Percentiles rank a stretch among this genome's conserved stretches.
Evolutionary conservation across 2,329 filamentous ascomycete genomes (phyloP).

Genomic region (Fusarium stilboides): DNA sequence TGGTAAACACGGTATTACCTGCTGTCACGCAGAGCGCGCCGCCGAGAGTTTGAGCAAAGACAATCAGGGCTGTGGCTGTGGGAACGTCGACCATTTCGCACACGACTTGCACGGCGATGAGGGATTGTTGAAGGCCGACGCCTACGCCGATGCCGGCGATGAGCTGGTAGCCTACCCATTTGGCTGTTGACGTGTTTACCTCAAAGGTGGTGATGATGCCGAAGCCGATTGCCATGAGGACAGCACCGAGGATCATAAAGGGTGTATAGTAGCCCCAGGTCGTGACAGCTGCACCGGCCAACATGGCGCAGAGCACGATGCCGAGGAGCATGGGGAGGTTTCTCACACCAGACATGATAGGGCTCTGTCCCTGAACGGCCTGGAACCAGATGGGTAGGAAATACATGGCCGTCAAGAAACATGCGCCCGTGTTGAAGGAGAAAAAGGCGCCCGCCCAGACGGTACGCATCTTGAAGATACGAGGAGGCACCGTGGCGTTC

Average conservation of each 20-base stretch:
- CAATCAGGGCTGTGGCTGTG: constrained; percentile 57
- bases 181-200: constrained; percentile 51
- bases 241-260: constrained; percentile 57
- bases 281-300: constrained; percentile 55
- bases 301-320: constrained; percentile 55
- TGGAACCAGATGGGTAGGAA: constrained; percentile 65
- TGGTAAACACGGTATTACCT: constrained; percentile 66
- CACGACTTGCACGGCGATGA: constrained; percentile 61
- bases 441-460: constrained; percentile 57
- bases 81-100: constrained; percentile 50
- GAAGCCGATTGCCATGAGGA: constrained; percentile 56
- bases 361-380: constrained; percentile 58
- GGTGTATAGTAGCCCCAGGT: constrained; percentile 62
- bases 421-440: constrained; percentile 58
- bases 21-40: constrained; percentile 64
- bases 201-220: constrained; percentile 61
- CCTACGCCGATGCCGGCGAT: constrained; percentile 56
- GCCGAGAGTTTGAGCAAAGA: constrained; percentile 57
- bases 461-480: constrained; percentile 58
- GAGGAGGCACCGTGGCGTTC: constrained; percentile 61
- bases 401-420: constrained; percentile 54
- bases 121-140: constrained; percentile 61
- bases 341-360: constrained; percentile 59
- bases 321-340: constrained; percentile 59
- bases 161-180: constrained; percentile 64